Evolutionary conservation across 2,329 filamentous ascomycete genomes (phyloP), one percentile per base, ranked within the genome.

Genomic region (Cladosporium sp.): DNA sequence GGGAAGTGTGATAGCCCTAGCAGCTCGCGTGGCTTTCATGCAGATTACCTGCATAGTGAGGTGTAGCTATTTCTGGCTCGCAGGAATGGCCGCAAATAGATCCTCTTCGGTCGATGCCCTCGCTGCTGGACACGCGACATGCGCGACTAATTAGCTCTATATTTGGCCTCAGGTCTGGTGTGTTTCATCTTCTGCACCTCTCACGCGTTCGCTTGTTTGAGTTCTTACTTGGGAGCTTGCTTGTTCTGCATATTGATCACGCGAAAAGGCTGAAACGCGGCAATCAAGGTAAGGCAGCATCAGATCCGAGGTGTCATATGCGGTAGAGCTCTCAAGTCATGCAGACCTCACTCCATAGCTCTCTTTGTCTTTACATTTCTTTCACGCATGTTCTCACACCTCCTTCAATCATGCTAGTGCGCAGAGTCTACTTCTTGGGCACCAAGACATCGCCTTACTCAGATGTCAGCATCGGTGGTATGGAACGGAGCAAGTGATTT

Each of bases 91-190:
- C 54, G 54, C 54, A 56, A 56, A 56, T 56, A 56, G 54, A 56
- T 56, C 54, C n/a, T 15, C n/a, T 43, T 55, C 39, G n/a, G 38
- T 36, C 38, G 22, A 40, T 43, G 49, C 20, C n/a, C 51, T 43
- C 20, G 37, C 15, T n/a, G 22, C 22, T 34, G 14, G 9, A 42
- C 38, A 22, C 38, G 38, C 22, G 51, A 43, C 51, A n/a, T 47
- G 52, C 42, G 28, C 42, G 54, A 56, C 42, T 56, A 56, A 56
- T 56, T 56, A 56, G 54, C 52, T 55, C 51, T 49, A 39, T 56
- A 56, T 56, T 43, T 47, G 43, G 43, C 25, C 43, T 17, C 14
- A 12, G 3, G 7, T 17, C 22, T 17, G 22, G 38, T 22, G 39
- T 47, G 52, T 55, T 55, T 55, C 52, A 55, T 55, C 39, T 55